A percentile compares a stretch with the other conserved stretches of the same genome.
Conservation (phyloP, 306 rosid species). For the Ochetophila trinervis region DNA sequence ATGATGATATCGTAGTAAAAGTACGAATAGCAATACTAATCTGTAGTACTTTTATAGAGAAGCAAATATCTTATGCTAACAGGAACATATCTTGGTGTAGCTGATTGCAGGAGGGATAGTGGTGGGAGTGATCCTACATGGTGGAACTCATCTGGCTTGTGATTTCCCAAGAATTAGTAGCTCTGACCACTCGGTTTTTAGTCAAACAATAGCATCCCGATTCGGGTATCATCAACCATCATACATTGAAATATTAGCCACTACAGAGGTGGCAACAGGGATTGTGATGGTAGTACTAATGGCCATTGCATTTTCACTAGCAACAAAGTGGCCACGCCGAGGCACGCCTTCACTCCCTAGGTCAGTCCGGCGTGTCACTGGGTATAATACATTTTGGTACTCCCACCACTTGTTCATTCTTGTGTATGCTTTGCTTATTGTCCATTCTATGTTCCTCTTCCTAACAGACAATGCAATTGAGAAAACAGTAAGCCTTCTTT, state of each 20-base stretch:
- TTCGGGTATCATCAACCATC: slow-evolving; percentile 76
- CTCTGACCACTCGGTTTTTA: slow-evolving; percentile 47
- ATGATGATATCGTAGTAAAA: background rate
- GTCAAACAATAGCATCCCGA: slow-evolving; percentile 51
- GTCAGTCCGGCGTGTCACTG: slow-evolving; percentile 60
- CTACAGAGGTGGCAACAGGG: slow-evolving; percentile 68
- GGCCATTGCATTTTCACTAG: slow-evolving; percentile 69
- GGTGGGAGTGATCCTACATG: slow-evolving; percentile 79
- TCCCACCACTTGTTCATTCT: slow-evolving; percentile 85
- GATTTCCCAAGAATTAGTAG: slow-evolving; percentile 82
- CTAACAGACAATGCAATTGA: slow-evolving; percentile 56
- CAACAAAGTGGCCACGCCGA: slow-evolving; percentile 87
- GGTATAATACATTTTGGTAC: slow-evolving; percentile 85
- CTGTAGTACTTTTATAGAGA: background rate
- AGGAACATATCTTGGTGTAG: slow-evolving; percentile 32
- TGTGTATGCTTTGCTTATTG: slow-evolving; percentile 73
- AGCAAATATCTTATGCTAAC: background rate
- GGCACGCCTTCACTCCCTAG: slow-evolving; percentile 49
- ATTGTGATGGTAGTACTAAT: slow-evolving; percentile 65
- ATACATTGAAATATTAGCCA: slow-evolving; percentile 55
- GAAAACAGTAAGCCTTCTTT: slow-evolving; percentile 55
- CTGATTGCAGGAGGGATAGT: slow-evolving; percentile 78
- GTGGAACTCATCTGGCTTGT: slow-evolving; percentile 84
- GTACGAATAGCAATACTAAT: too few species aligned
- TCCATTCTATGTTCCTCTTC: slow-evolving; percentile 89